A percentile compares a stretch with the other conserved stretches of the same genome.
phyloP scores from a whole-genome alignment of 75 land plant species.

The Pinus taeda region DNA sequence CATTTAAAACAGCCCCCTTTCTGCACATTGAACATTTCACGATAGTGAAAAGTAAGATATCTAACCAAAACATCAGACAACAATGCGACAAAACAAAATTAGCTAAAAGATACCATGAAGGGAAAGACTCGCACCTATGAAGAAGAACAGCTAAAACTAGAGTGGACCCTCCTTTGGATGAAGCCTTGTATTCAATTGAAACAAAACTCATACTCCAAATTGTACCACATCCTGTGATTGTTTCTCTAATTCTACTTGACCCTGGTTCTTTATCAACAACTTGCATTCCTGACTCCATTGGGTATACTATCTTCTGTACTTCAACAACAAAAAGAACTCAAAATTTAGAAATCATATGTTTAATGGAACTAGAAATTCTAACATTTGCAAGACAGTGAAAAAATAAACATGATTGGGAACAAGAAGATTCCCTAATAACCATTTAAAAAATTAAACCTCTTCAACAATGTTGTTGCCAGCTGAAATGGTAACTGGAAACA shows the following conservation, averaged over 20 bases:
- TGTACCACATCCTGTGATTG: conserved; percentile 53
- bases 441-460: conserved; percentile 32
- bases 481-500: conserved; percentile 64
- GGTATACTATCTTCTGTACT: conserved; percentile 60
- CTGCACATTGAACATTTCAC: conserved; percentile 30
- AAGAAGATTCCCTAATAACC: neutral
- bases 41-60: neutral
- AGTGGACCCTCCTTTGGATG: conserved; percentile 24
- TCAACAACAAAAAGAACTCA: conserved; percentile 16
- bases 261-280: conserved; percentile 22
- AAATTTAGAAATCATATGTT: conserved; percentile 17
- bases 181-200: conserved; percentile 25
- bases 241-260: conserved; percentile 15
- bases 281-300: conserved; percentile 28
- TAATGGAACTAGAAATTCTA: conserved; percentile 9
- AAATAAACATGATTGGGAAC: neutral
- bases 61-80: neutral
- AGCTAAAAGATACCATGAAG: conserved; percentile 6
- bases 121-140: conserved; percentile 52
- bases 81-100: neutral
- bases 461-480: conserved; percentile 62
- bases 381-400: conserved; percentile 10
- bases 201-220: conserved; percentile 99
- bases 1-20: conserved; percentile 61
- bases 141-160: conserved; percentile 71